These are phyloP conservation scores for Camellia granthamiana DNA, from an alignment of 148 eudicot genomes.

Conservation along the genomic window DNA sequence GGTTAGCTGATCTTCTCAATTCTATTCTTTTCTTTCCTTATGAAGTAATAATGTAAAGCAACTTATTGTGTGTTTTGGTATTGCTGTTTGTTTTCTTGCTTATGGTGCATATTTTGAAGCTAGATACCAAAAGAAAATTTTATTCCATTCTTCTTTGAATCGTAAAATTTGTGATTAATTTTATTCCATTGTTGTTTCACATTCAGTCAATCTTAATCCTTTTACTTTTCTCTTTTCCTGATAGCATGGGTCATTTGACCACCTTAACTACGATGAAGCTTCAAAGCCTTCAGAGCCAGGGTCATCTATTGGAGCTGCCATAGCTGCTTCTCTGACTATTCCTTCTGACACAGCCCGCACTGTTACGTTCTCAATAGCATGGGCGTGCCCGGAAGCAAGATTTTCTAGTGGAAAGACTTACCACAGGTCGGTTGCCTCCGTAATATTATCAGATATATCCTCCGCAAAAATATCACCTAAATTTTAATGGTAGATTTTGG, in stretches of 20 bases:
- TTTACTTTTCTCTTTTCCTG: no score
- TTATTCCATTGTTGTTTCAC: background rate
- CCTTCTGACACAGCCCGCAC: slow-evolving; percentile 56
- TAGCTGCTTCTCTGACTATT: slow-evolving; percentile 77
- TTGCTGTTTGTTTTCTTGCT: background rate
- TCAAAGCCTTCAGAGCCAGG: slow-evolving; percentile 65
- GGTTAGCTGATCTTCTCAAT: slow-evolving; percentile 34
- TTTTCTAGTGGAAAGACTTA: slow-evolving; percentile 74
- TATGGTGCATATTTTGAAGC: background rate
- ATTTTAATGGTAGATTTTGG: slow-evolving; percentile 2
- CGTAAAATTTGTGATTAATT: background rate
- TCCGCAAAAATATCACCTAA: background rate
- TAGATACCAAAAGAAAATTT: background rate
- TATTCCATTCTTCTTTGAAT: background rate
- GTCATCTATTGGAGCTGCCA: slow-evolving; percentile 86
- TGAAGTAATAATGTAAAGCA: background rate
- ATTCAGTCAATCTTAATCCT: no score
- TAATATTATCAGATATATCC: background rate
- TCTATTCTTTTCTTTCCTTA: background rate
- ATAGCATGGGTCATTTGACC: slow-evolving; percentile 79
- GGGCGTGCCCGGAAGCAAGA: slow-evolving; percentile 86
- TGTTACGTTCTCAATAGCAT: slow-evolving; percentile 85
- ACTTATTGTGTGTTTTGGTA: background rate
- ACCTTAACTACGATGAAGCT: slow-evolving; percentile 44
- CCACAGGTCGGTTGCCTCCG: slow-evolving; percentile 45